Evolutionary conservation across 345 rosid genomes (phyloP).

Genomic region (Alliaria petiolata): DNA sequence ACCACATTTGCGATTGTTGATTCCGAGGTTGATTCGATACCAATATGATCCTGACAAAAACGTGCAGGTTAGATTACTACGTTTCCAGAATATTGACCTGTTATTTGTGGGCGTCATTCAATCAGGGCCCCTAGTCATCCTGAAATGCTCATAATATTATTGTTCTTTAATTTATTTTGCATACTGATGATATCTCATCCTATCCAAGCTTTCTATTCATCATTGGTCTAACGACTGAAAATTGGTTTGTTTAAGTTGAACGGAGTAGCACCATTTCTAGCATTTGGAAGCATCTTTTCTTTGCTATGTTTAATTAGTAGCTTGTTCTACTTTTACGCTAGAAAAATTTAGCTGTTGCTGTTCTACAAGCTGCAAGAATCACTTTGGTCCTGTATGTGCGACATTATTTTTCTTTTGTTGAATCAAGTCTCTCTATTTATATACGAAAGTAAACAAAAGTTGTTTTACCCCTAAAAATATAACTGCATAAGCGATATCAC

Average conservation of each 20-base stretch:
- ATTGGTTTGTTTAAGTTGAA: constrained; percentile 2
- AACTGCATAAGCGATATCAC: neutral
- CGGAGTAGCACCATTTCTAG: constrained; percentile 8
- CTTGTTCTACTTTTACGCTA: neutral
- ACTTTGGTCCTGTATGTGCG: neutral
- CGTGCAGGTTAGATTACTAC: constrained; percentile 66
- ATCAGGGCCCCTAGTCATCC: neutral
- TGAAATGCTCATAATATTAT: constrained; percentile 5
- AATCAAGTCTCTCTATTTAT: neutral
- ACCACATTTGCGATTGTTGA: constrained; percentile 73
- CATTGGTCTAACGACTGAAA: neutral
- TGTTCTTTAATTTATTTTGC: neutral
- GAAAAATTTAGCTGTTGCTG: neutral
- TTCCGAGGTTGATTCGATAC: constrained; percentile 89
- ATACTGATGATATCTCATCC: neutral
- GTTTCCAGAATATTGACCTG: neutral
- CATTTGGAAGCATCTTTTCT: neutral
- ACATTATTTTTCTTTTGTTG: neutral
- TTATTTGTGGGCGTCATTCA: neutral
- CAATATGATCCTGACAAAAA: constrained; percentile 97
- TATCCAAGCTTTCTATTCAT: neutral
- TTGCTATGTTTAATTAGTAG: constrained; percentile 1
- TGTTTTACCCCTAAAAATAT: neutral
- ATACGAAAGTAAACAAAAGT: neutral
- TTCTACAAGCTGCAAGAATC: constrained; percentile 1